Percentiles rank a stretch among this genome's conserved stretches.
Conservation (phyloP, 495 filamentous ascomycete species). For the Penicillium tannophilum region DNA sequence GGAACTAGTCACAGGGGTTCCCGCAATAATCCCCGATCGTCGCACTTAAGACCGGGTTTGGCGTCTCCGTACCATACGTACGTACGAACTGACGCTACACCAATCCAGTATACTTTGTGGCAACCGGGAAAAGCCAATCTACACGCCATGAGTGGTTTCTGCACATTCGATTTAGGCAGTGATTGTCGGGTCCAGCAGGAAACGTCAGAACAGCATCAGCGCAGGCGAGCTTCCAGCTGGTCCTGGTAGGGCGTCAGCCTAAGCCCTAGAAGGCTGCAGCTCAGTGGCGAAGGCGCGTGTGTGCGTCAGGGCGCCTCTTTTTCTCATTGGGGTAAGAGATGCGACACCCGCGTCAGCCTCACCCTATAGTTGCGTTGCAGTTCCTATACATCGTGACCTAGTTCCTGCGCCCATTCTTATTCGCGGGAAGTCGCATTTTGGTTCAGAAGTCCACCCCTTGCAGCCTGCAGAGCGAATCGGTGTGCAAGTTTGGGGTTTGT, state of each 20-base stretch:
- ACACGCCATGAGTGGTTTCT: constrained; percentile 7
- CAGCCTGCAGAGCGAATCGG: constrained; percentile 17
- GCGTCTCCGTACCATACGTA: neutral
- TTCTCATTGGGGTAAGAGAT: constrained; percentile 4
- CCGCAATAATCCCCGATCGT: constrained; percentile 4
- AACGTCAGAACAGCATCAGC: constrained; percentile 2
- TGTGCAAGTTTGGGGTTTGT: constrained; percentile 14
- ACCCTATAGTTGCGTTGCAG: neutral
- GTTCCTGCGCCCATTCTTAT: constrained; percentile 11
- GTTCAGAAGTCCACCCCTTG: constrained; percentile 16
- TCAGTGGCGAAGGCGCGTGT: constrained; percentile 15
- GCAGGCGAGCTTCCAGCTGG: neutral
- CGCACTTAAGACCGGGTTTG: neutral
- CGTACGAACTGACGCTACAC: neutral
- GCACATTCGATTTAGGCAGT: constrained; percentile 11
- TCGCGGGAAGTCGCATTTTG: constrained; percentile 17
- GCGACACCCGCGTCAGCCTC: constrained; percentile 7
- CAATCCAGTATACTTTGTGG: neutral
- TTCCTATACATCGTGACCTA: neutral
- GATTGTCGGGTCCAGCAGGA: constrained; percentile 11
- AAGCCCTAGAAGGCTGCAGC: constrained; percentile 47
- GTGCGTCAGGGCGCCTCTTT: constrained; percentile 13
- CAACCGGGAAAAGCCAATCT: constrained; percentile 7
- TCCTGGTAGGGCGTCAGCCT: constrained; percentile 25
- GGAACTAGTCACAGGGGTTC: neutral